These are phyloP conservation scores for Spongispora temasekensis DNA, from an alignment of 1,284 basidiomycete species.

Conservation along the genomic window DNA sequence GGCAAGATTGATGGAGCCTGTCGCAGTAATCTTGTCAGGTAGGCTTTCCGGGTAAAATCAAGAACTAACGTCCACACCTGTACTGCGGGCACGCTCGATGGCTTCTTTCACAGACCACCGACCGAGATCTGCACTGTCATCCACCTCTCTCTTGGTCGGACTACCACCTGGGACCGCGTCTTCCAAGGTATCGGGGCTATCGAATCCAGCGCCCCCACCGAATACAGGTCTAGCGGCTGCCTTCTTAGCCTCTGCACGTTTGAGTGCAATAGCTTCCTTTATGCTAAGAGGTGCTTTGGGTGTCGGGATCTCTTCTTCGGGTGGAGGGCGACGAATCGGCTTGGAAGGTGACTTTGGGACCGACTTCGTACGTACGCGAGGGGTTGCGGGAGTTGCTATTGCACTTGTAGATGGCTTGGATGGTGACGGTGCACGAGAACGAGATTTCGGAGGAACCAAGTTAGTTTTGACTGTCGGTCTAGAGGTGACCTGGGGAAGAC, in stretches of 20 bases:
- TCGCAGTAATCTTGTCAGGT: constrained; percentile 41
- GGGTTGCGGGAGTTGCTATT: constrained; percentile 23
- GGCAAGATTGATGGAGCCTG: constrained; percentile 72
- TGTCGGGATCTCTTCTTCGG: constrained; percentile 29
- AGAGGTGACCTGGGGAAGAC: constrained; percentile 47
- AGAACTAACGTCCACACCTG: constrained; percentile 52
- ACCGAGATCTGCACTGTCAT: constrained; percentile 60
- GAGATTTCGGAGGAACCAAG: constrained; percentile 26
- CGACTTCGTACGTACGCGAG: constrained; percentile 39
- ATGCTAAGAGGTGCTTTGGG: constrained; percentile 51
- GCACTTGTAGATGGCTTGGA: constrained; percentile 38
- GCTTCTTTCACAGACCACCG: constrained; percentile 70
- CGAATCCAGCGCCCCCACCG: constrained; percentile 21
- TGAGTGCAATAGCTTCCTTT: constrained; percentile 73
- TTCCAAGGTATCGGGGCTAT: constrained; percentile 39
- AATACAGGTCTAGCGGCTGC: constrained; percentile 33
- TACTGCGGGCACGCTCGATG: constrained; percentile 72
- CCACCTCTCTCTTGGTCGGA: constrained; percentile 38
- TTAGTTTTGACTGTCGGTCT: constrained; percentile 35
- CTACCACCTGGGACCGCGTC: constrained; percentile 44
- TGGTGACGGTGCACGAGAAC: constrained; percentile 38
- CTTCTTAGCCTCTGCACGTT: constrained; percentile 73
- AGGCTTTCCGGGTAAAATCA: constrained; percentile 42
- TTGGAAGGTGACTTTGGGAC: constrained; percentile 41
- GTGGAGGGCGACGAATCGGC: constrained; percentile 30